Base-by-base conservation (phyloP, 2,329 filamentous ascomycete species). In the Exophiala xenobiotica region DNA sequence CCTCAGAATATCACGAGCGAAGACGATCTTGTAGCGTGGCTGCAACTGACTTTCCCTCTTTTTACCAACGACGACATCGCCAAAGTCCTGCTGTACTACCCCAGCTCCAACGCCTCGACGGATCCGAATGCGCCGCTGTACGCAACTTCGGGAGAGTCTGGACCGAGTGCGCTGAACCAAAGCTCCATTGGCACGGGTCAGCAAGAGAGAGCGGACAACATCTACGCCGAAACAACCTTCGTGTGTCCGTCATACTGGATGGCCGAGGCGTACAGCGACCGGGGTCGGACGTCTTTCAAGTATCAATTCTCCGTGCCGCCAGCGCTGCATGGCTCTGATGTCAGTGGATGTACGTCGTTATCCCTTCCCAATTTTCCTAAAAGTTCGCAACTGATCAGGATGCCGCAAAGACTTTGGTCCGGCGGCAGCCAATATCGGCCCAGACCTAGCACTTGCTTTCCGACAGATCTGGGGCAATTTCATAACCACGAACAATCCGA, bases 211-310 rank as follows among this genome's bases (percentile, higher is more conserved):
- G 76, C 72, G 7, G 53, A 64, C 39, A 78, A 80, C 60, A 74
- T 82, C 41, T 78, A 76, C 55, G 77, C 74, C 35, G 80, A 83
- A 63, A 69, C 74, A 1, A 78, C 76, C 1, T 81, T 82, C 53
- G 69, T 77, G 37, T 83, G 80, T 61, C 75, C 79, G 0, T 72
- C 75, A 0, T 81, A 81, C 63, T 82, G 75, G 61, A 67, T 82
- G 22, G 73, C 74, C 55, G 70, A 69, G 9, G 78, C 75, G 3
- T 79, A 70, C 65, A 58, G 66, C 14, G 76, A 78, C 54, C 56
- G 74, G 22, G 78, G 79, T 65, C 81, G 49, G 73, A 51, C 43
- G 4, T 77, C 77, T 0, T 79, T 78, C 62, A 70, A 73, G 1
- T 82, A 82, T 60, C 65, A 75, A 39, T 82, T 80, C 61, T 72